Evolutionary conservation across 2,329 filamentous ascomycete genomes (phyloP).

Genomic region (Claviceps fusiformis): DNA sequence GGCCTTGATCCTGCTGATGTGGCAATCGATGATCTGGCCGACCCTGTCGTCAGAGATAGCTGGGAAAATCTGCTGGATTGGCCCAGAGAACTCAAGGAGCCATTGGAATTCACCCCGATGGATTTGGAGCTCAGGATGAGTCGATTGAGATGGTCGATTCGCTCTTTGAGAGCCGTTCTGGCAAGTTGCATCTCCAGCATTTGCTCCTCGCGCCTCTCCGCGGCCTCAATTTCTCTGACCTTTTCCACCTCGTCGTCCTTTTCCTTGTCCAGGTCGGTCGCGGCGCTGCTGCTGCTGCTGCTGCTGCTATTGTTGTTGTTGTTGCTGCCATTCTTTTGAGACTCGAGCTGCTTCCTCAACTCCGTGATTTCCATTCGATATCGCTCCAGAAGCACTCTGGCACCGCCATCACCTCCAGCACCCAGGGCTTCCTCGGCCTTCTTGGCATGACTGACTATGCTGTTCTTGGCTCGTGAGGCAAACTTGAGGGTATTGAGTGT

Average conservation of each 20-base stretch:
- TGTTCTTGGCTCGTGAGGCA: constrained; percentile 92
- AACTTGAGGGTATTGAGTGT: constrained; percentile 96
- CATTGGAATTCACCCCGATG: constrained; percentile 74
- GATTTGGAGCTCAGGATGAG: constrained; percentile 94
- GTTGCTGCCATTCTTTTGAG: constrained; percentile 57
- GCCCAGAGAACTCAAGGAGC: constrained; percentile 55
- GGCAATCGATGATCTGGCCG: constrained; percentile 55
- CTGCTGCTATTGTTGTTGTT: too few species aligned
- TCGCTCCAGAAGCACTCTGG: constrained; percentile 75
- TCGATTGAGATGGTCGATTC: constrained; percentile 92
- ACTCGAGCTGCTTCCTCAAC: constrained; percentile 65
- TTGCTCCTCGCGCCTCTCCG: constrained; percentile 85
- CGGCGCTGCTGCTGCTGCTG: constrained; percentile 30
- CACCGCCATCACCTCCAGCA: constrained; percentile 68
- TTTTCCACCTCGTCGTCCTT: constrained; percentile 60
- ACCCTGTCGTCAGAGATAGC: constrained; percentile 37
- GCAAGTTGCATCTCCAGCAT: constrained; percentile 98
- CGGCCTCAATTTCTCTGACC: constrained; percentile 62
- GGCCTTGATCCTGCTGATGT: constrained; percentile 41
- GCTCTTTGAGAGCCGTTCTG: constrained; percentile 87
- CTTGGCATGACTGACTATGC: constrained; percentile 93
- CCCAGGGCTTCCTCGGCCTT: constrained; percentile 80
- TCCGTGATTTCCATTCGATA: constrained; percentile 89
- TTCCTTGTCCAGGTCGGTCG: constrained; percentile 36
- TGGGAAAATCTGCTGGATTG: constrained; percentile 50